Evolutionary conservation across 805 yeast genomes (phyloP), one percentile per base, ranked within the genome.

Genomic region (Candida sithepensis): DNA sequence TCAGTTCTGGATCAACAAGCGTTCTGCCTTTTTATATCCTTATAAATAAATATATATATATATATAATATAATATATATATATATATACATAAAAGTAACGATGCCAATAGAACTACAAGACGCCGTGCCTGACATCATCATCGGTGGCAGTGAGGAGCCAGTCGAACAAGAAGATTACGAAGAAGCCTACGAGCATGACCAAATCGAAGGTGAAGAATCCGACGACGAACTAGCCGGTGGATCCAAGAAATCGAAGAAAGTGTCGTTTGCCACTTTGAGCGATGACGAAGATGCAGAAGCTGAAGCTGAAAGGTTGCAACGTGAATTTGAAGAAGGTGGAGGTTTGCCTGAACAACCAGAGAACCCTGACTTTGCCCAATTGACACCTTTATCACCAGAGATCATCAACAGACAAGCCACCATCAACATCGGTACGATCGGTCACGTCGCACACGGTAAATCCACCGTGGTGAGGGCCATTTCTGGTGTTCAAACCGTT

Each of bases 391-490:
- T 88, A 53, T 85, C 95, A 7, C 94, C 96, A 46, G 99, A 91
- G 64, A 95, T 94, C 66, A 94, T 94, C 72, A 88, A 88, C 70
- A 87, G 99, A 79, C 99, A 94, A 75, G 99, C 99, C 53, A 94
- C 99, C 43, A 89, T 94, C 67, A 94, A 94, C 71, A 94, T 94
- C 65, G 99, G 99, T 71, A 92, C 98, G 65, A 92, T 92, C 66
- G 99, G 99, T 57, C 99, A 92, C 70, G 98, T 92, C 58, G 99
- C 94, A 72, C 98, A 94, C 74, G 99, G 99, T 73, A 92, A 92
- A 74, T 90, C 98, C 57, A 91, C 98, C 44, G 82, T 92, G 64
- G 94, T 97, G 50, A 97, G 97, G 59, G 98, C 98, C 62, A 94
- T 94, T 58, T 91, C 98, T 2, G 98, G 99, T 53, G 98, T 95